These are phyloP conservation scores for Nidula microcarpa DNA, from an alignment of 768 basidiomycete genomes.

Conservation along the genomic window DNA sequence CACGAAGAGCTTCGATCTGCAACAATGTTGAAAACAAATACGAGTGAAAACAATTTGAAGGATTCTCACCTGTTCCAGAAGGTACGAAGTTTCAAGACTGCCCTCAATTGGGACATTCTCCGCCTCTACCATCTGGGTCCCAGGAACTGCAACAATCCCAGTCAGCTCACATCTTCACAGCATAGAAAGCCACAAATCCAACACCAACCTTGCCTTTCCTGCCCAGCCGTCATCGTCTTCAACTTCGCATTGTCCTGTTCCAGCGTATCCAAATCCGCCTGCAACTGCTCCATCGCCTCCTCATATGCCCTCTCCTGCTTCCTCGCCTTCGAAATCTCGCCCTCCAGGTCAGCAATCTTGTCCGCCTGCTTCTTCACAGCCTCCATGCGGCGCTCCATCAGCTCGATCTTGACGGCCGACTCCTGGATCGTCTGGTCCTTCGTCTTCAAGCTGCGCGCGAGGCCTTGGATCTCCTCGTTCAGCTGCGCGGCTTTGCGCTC, in stretches of 20 bases:
- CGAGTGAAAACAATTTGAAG: conserved; percentile 1
- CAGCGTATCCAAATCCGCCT: conserved; percentile 80
- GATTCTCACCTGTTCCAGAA: conserved; percentile 79
- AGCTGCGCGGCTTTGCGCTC: conserved; percentile 84
- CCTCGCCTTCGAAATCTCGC: conserved; percentile 71
- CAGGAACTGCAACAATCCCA: conserved; percentile 29
- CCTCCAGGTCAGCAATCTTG: conserved; percentile 75
- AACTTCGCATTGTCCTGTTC: conserved; percentile 88
- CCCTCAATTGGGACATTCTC: conserved; percentile 72
- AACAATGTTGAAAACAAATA: conserved; percentile 3
- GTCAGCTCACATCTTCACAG: not conserved
- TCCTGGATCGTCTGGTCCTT: conserved; percentile 93
- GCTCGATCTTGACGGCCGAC: conserved; percentile 85
- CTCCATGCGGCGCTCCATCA: conserved; percentile 93
- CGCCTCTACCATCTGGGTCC: conserved; percentile 47
- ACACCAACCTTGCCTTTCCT: conserved; percentile 67
- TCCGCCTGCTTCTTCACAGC: conserved; percentile 89
- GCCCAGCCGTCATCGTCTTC: conserved; percentile 60
- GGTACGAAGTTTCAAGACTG: conserved; percentile 81
- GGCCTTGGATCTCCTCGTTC: conserved; percentile 86
- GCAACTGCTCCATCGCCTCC: conserved; percentile 91
- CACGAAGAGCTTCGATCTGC: conserved; percentile 87
- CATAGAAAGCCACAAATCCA: not conserved
- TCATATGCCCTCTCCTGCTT: conserved; percentile 90
- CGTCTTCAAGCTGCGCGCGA: conserved; percentile 79